phyloP scores from a whole-genome alignment of 768 basidiomycete genomes.

The Russula virescens region DNA sequence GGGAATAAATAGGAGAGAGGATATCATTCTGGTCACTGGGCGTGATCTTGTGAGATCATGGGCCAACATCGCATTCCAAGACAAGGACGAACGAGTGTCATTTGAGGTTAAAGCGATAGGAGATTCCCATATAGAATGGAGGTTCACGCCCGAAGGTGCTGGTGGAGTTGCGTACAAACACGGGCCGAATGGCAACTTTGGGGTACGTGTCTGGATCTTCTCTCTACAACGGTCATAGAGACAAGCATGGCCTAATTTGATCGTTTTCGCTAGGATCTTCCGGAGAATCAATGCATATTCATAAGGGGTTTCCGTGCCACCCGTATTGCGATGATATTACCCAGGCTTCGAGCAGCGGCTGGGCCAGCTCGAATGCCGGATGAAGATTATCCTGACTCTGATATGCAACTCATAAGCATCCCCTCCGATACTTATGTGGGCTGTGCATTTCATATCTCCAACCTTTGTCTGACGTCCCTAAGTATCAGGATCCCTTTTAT shows the following conservation, averaged over 20 bases:
- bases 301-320: not conserved
- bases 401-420: not conserved
- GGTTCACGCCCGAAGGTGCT: not conserved
- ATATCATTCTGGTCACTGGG: slow-evolving; percentile 1
- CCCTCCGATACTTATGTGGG: not conserved
- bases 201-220: not conserved
- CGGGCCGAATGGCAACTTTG: not conserved
- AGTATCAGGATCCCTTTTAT: not conserved
- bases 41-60: no score
- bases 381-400: not conserved
- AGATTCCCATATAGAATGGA: not conserved
- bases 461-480: not conserved
- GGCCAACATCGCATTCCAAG: not conserved
- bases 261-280: not conserved
- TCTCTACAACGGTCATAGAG: no score
- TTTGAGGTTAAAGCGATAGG: not conserved
- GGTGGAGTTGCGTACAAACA: not conserved
- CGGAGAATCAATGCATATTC: no score
- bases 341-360: not conserved
- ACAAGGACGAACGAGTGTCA: not conserved
- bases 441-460: no score
- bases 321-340: not conserved
- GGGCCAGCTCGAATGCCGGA: not conserved
- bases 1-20: not conserved
- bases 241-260: not conserved